These are phyloP conservation scores for Tetracentron sinense DNA, from an alignment of 164 flowering plant species.

Conservation along the genomic window DNA sequence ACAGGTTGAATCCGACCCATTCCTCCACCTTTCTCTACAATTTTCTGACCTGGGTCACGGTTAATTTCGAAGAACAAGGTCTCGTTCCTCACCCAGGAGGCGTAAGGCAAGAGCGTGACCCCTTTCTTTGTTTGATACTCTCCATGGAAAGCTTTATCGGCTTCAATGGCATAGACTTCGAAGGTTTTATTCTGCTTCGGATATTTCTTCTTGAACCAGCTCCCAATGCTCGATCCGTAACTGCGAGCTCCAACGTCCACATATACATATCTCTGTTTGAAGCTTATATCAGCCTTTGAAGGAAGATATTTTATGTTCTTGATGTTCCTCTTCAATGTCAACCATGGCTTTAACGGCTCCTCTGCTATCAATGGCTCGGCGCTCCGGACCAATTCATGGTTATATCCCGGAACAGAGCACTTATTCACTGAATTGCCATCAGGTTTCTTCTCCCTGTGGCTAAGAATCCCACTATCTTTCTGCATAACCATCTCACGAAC, in stretches of 20 bases:
- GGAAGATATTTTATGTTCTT: constrained; percentile 74
- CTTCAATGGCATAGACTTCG: constrained; percentile 87
- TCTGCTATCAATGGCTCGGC: constrained; percentile 76
- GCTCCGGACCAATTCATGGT: constrained; percentile 44
- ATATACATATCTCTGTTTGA: constrained; percentile 72
- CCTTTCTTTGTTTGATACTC: constrained; percentile 63
- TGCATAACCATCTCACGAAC: constrained; percentile 63
- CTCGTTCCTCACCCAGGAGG: constrained; percentile 93
- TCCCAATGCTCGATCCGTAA: constrained; percentile 91
- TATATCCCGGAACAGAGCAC: constrained; percentile 65
- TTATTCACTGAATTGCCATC: constrained; percentile 22
- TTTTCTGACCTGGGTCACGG: constrained; percentile 52
- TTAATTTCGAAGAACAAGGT: constrained; percentile 72
- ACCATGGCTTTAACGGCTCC: constrained; percentile 96
- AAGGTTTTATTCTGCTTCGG: constrained; percentile 91
- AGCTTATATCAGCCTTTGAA: constrained; percentile 73
- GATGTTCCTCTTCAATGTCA: constrained; percentile 77
- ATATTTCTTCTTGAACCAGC: constrained; percentile 95
- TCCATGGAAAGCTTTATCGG: constrained; percentile 70
- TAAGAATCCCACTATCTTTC: constrained; percentile 30
- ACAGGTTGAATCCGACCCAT: constrained; percentile 87
- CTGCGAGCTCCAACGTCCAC: constrained; percentile 92
- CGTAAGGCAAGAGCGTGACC: constrained; percentile 73
- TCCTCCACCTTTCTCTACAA: constrained; percentile 54
- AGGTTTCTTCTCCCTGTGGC: constrained; percentile 5